Conservation (phyloP, 2,329 filamentous ascomycete genomes). For the Aciculosporium take region DNA sequence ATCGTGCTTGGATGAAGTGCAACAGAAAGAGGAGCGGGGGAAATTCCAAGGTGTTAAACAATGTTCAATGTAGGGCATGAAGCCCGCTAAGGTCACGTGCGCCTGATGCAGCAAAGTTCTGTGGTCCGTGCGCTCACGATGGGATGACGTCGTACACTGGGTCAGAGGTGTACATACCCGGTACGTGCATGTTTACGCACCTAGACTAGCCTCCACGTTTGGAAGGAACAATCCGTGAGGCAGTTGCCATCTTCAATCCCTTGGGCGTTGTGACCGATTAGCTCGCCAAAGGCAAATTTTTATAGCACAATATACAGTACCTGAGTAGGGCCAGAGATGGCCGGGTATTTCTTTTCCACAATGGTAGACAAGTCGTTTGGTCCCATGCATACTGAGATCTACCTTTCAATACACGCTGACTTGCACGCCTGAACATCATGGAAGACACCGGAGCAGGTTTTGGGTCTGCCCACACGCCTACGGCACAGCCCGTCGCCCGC, state of each 20-base stretch:
- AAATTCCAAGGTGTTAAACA: conserved; percentile 17
- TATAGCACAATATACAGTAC: not conserved
- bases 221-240: conserved; percentile 1
- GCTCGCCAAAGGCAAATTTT: not conserved
- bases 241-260: not conserved
- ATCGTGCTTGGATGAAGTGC: conserved; percentile 29
- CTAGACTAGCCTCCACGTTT: too few relatives aligned
- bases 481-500: not conserved
- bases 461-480: not conserved
- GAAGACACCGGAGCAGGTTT: not conserved
- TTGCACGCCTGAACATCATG: conserved; percentile 2
- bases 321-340: not conserved
- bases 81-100: conserved; percentile 23
- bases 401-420: not conserved
- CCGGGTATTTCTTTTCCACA: not conserved
- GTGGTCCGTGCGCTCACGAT: not conserved
- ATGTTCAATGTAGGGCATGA: conserved; percentile 21
- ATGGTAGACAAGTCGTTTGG: not conserved
- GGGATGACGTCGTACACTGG: not conserved
- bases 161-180: not conserved
- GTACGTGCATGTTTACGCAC: not conserved
- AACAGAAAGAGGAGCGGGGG: conserved; percentile 16
- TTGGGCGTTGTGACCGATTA: not conserved
- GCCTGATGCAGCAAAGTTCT: not conserved
- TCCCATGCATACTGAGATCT: not conserved